phyloP scores from a whole-genome alignment of 148 eudicot species.

The Camellia granthamiana region DNA sequence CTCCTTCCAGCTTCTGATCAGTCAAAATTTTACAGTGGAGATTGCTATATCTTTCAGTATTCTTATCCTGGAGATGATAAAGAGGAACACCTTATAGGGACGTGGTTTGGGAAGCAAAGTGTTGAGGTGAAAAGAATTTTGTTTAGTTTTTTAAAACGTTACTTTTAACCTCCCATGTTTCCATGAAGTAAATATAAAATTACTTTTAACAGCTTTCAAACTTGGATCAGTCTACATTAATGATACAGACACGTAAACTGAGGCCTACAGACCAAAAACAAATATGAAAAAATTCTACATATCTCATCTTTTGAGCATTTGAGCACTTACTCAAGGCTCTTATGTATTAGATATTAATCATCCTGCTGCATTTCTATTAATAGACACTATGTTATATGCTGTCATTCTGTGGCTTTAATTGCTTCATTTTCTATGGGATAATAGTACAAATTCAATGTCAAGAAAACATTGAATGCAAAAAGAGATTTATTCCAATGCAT shows the following conservation, averaged over 20 bases:
- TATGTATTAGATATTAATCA: neutral
- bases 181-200: neutral
- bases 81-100: slow-evolving; percentile 87
- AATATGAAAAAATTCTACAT: neutral
- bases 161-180: neutral
- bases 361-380: neutral
- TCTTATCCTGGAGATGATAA: slow-evolving; percentile 81
- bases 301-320: neutral
- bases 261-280: neutral
- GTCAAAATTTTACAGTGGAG: slow-evolving; percentile 94
- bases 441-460: neutral
- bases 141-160: neutral
- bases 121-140: slow-evolving; percentile 51
- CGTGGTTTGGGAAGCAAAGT: slow-evolving; percentile 95
- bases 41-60: slow-evolving; percentile 91
- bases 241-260: neutral
- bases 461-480: neutral
- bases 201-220: neutral
- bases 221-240: neutral
- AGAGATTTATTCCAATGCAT: neutral
- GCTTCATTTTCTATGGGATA: neutral
- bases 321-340: neutral
- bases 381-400: neutral
- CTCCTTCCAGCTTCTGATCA: slow-evolving; percentile 69
- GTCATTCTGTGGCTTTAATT: neutral